Conservation (phyloP, 139 green algal genomes). For the Ostreobium quekettii region DNA sequence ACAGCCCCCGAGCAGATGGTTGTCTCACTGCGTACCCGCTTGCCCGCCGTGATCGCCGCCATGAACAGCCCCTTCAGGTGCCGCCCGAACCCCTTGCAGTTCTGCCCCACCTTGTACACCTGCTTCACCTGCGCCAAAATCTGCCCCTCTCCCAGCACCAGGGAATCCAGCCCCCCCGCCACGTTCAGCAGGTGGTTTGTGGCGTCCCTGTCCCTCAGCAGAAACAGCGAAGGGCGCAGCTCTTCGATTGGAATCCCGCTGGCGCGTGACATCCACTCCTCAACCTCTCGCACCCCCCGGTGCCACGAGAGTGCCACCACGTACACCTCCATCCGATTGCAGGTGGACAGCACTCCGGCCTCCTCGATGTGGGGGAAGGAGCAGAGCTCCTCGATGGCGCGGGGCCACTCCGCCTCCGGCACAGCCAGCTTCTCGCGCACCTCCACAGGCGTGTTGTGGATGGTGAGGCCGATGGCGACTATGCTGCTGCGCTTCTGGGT, state of each 20-base stretch:
- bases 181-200: constrained; percentile 91
- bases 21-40: constrained; percentile 92
- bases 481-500: constrained; percentile 85
- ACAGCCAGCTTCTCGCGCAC: constrained; percentile 96
- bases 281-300: constrained; percentile 86
- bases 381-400: constrained; percentile 87
- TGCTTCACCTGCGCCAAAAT: constrained; percentile 95
- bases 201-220: constrained; percentile 92
- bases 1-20: constrained; percentile 87
- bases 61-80: constrained; percentile 98
- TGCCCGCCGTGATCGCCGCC: constrained; percentile 94
- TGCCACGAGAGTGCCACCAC: constrained; percentile 91
- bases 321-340: constrained; percentile 99
- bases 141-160: constrained; percentile 98
- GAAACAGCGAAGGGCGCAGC: constrained; percentile 90
- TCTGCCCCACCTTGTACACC: constrained; percentile 92
- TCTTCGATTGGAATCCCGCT: constrained; percentile 85
- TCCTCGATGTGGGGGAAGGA: constrained; percentile 96
- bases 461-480: constrained; percentile 90
- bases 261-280: constrained; percentile 93
- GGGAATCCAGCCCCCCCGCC: constrained; percentile 86
- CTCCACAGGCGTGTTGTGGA: constrained; percentile 92
- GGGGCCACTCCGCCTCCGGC: constrained; percentile 87
- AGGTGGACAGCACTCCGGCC: constrained; percentile 93
- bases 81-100: constrained; percentile 81